Evolutionary conservation across 1,284 basidiomycete species (phyloP).

Genomic region (Peniophora sp.): DNA sequence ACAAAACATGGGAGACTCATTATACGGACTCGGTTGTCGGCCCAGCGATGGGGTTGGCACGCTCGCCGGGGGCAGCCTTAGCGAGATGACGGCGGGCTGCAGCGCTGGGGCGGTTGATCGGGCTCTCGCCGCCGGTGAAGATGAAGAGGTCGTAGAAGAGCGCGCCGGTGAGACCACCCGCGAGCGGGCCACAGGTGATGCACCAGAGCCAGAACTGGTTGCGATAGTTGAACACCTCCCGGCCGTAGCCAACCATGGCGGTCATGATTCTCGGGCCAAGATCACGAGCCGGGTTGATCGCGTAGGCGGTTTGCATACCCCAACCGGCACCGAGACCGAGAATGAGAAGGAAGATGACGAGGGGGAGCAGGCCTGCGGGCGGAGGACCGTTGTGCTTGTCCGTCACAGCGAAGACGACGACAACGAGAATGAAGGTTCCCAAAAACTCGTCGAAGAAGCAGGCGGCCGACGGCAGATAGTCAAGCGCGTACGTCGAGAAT

Average conservation of each 20-base stretch:
- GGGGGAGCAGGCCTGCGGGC: constrained; percentile 41
- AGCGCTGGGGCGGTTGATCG: neutral
- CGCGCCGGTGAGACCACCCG: constrained; percentile 45
- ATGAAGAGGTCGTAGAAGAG: constrained; percentile 47
- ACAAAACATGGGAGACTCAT: too few relatives aligned
- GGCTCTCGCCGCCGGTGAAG: constrained; percentile 44
- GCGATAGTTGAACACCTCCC: constrained; percentile 38
- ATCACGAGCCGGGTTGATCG: constrained; percentile 59
- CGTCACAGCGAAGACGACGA: constrained; percentile 33
- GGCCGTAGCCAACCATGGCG: constrained; percentile 54
- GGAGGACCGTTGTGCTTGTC: constrained; percentile 41
- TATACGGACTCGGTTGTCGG: too few relatives aligned
- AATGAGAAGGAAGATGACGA: constrained; percentile 46
- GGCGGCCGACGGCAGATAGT: constrained; percentile 41
- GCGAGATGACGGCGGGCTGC: neutral
- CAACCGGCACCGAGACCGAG: constrained; percentile 47
- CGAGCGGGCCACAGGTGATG: constrained; percentile 49
- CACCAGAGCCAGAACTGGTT: constrained; percentile 77
- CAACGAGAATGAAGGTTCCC: constrained; percentile 47
- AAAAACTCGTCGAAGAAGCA: constrained; percentile 34
- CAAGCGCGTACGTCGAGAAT: constrained; percentile 65
- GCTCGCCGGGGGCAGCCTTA: neutral
- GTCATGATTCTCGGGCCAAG: constrained; percentile 54
- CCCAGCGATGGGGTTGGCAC: neutral
- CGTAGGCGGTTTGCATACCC: constrained; percentile 53